phyloP scores from a whole-genome alignment of 2,329 filamentous ascomycete species.

The Bipolaris cookei region DNA sequence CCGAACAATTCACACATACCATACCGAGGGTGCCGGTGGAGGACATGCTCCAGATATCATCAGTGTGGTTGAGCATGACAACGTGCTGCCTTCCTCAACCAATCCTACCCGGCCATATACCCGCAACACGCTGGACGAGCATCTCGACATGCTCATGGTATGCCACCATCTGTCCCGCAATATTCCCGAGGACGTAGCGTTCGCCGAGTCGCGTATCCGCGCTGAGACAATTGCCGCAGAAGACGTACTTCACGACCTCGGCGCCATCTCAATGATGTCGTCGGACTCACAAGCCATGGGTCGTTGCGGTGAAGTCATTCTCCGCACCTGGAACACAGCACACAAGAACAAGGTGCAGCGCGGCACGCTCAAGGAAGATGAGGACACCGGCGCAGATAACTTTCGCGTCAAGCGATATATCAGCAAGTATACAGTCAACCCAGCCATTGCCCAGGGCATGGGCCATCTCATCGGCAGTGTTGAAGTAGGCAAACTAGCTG shows the following conservation, averaged over 20 bases:
- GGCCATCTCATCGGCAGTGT: slow-evolving; percentile 82
- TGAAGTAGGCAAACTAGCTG: slow-evolving; percentile 87
- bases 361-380: slow-evolving; percentile 76
- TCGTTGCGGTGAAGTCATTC: slow-evolving; percentile 89
- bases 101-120: slow-evolving; percentile 94
- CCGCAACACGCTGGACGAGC: slow-evolving; percentile 90
- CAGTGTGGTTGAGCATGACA: slow-evolving; percentile 83
- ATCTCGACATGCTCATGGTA: slow-evolving; percentile 98
- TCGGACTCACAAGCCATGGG: slow-evolving; percentile 97
- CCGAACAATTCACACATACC: slow-evolving; percentile 93
- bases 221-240: slow-evolving; percentile 96
- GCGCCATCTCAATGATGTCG: slow-evolving; percentile 97
- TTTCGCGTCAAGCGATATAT: slow-evolving; percentile 91
- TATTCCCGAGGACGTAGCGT: slow-evolving; percentile 94
- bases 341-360: slow-evolving; percentile 95
- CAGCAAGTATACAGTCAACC: slow-evolving; percentile 96
- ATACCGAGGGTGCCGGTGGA: slow-evolving; percentile 93
- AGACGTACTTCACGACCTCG: slow-evolving; percentile 92
- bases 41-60: slow-evolving; percentile 97
- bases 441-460: slow-evolving; percentile 90
- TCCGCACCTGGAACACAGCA: slow-evolving; percentile 95
- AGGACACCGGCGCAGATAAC: slow-evolving; percentile 82
- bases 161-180: slow-evolving; percentile 93
- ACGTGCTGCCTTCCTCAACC: slow-evolving; percentile 88
- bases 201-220: slow-evolving; percentile 91